Percentiles rank a stretch among this genome's conserved stretches.
Evolutionary conservation across 208 protist species (phyloP).

Genomic region (Wallacemonas collosoma): DNA sequence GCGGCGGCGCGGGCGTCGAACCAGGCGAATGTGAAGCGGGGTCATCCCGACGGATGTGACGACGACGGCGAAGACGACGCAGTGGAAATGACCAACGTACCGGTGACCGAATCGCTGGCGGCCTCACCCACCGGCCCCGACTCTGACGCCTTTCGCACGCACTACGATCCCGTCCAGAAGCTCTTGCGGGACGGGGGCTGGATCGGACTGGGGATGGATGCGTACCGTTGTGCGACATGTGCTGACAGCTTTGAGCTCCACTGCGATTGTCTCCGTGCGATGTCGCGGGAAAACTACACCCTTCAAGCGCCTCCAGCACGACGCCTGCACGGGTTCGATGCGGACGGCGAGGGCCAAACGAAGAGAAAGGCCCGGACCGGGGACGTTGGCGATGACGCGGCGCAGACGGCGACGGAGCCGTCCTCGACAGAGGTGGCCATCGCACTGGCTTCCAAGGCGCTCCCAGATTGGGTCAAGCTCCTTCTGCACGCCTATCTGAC

Average conservation of each 20-base stretch:
- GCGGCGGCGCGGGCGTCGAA: background rate
- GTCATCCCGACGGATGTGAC: no score
- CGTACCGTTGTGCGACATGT: conserved; percentile 47
- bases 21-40: no score
- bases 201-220: conserved; percentile 45
- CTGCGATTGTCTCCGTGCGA: conserved; percentile 32
- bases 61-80: background rate
- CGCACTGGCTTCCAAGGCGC: conserved; percentile 13
- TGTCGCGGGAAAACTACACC: conserved; percentile 19
- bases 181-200: conserved; percentile 17
- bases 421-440: background rate
- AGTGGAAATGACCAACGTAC: background rate
- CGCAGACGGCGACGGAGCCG: background rate
- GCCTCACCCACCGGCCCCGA: no score
- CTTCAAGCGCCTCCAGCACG: conserved; percentile 17
- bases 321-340: background rate
- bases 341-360: background rate
- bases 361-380: no score
- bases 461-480: conserved; percentile 17
- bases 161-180: conserved; percentile 12
- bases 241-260: conserved; percentile 29
- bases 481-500: conserved; percentile 20
- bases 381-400: background rate
- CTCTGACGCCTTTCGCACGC: background rate
- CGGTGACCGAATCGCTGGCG: background rate